Base-by-base conservation (phyloP, 768 basidiomycete species). In the Cubamyces lactineus region DNA sequence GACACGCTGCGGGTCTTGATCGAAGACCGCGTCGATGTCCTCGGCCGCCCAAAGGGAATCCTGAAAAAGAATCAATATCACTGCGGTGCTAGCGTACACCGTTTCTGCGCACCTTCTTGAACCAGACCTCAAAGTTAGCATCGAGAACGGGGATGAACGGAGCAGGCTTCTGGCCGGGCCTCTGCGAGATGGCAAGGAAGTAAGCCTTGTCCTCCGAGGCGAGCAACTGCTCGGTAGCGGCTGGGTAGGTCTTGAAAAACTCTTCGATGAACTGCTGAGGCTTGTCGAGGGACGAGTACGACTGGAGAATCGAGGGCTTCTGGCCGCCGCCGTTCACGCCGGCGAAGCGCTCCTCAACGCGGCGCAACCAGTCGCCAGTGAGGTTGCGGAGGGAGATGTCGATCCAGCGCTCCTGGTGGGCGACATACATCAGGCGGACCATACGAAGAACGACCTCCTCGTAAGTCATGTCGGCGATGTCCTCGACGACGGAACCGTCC, bases 21-120 rank as follows among this genome's bases (percentile, higher is more conserved):
- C 97, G 71, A 98, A 97, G 43, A 99, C 95, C 15, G 96, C 96
- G 63, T 98, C 97, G 66, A 98, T 95, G 73, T 99, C 97, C 75
- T 98, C 96, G 2, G 94, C 92, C 42, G 92, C 91, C 96, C 96
- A 98, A 12, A 98, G 85, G 7, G 96, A 98, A 74, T 98, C 96
- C 92, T 94, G 67, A 53, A 67, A 63, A 52, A 45, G 24, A 59
- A 48, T 70, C 39, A 66, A 59, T 55, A 50, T 17, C 40, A 49
- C 42, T 23, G 24, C 30, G 11, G 12, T 39, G 59, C 9, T 24
- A 54, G 50, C 53, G 47, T 21, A 51, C 28, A 19, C 58, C 50
- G 23, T 28, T 5, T 30, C 39, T 45, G 64, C 81, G 42, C 63
- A 91, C 93, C 89, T 99, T 99, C 84, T 99, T 98, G 81, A 99